Conservation (phyloP, 768 basidiomycete genomes). For the Naganishia randhawae region DNA sequence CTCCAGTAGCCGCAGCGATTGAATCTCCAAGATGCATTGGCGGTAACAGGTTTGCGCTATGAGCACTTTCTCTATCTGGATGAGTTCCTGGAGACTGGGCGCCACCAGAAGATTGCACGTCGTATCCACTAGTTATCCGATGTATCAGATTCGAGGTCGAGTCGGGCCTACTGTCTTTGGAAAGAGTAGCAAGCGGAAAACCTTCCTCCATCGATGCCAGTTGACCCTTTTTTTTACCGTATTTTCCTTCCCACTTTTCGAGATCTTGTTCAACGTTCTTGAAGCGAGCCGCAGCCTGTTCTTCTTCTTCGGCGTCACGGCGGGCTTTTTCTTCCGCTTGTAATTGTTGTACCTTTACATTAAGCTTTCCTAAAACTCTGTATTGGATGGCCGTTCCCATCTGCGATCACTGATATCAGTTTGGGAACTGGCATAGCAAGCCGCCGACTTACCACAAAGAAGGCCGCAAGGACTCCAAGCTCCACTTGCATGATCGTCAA, state of each 20-base stretch:
- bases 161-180: constrained; percentile 1
- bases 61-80: background rate
- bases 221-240: constrained; percentile 55
- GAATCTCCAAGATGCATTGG: constrained; percentile 23
- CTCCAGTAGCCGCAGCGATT: constrained; percentile 9
- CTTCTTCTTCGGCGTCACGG: constrained; percentile 71
- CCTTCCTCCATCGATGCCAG: constrained; percentile 15
- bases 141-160: constrained; percentile 9
- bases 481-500: constrained; percentile 90
- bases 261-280: constrained; percentile 65
- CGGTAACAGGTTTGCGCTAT: constrained; percentile 18
- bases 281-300: constrained; percentile 68
- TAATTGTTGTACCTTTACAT: constrained; percentile 70
- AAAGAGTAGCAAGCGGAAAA: constrained; percentile 8
- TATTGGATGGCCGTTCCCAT: constrained; percentile 88
- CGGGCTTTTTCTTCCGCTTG: constrained; percentile 64
- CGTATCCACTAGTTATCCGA: constrained; percentile 11
- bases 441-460: constrained; percentile 57
- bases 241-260: constrained; percentile 80
- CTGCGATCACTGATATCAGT: constrained; percentile 23
- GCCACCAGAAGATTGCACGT: background rate
- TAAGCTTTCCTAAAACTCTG: constrained; percentile 72
- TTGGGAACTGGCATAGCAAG: too few species aligned
- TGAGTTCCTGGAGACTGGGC: constrained; percentile 1
- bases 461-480: constrained; percentile 77